phyloP scores from a whole-genome alignment of 1,284 basidiomycete species.

The Taiwanofungus camphoratus region DNA sequence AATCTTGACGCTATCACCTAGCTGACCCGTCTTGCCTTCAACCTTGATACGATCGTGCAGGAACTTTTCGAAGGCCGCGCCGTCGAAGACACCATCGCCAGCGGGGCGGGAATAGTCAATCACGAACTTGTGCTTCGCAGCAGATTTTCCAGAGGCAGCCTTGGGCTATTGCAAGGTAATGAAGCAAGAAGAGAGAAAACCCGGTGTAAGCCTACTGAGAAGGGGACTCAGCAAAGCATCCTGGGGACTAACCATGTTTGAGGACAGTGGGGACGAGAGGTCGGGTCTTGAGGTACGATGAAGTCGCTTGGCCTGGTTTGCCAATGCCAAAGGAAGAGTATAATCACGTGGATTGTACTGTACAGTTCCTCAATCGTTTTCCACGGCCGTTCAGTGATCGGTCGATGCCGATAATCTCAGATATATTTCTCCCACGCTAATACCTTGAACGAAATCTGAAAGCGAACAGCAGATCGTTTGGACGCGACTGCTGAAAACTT shows the following conservation, averaged over 20 bases:
- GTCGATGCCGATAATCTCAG: neutral
- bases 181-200: conserved; percentile 27
- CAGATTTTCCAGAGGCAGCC: conserved; percentile 62
- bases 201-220: conserved; percentile 84
- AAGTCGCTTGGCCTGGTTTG: conserved; percentile 4
- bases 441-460: neutral
- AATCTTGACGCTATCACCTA: conserved; percentile 83
- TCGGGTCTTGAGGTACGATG: conserved; percentile 24
- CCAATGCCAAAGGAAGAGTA: neutral
- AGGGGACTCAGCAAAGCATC: conserved; percentile 86
- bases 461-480: neutral
- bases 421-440: conserved; percentile 7
- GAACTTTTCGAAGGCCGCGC: conserved; percentile 89
- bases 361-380: conserved; percentile 24
- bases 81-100: conserved; percentile 86
- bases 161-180: conserved; percentile 51
- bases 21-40: conserved; percentile 72
- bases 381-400: conserved; percentile 7
- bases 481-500: conserved; percentile 12
- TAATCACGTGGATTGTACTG: conserved; percentile 16
- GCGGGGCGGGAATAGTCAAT: conserved; percentile 95
- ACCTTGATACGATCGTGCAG: conserved; percentile 94
- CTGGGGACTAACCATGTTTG: conserved; percentile 66
- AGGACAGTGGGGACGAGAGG: conserved; percentile 14
- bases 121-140: conserved; percentile 84